Conservation (phyloP, 2,329 filamentous ascomycete genomes). For the Paracamarosporium sp. region DNA sequence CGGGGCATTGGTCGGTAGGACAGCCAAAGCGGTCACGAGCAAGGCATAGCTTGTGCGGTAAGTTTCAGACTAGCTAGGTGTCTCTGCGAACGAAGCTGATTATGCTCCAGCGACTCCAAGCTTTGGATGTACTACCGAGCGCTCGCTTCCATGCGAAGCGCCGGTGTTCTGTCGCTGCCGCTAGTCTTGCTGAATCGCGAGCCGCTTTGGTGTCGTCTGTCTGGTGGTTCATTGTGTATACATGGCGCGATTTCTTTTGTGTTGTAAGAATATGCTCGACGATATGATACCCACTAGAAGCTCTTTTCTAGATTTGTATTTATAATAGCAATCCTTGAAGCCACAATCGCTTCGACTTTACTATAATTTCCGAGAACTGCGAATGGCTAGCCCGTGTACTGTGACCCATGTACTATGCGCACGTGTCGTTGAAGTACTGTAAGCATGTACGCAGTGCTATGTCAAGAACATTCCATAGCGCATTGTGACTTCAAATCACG, state of each 20-base stretch:
- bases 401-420: too few relatives aligned
- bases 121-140: not conserved
- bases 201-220: not conserved
- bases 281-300: slow-evolving; percentile 4
- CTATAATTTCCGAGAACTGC: too few relatives aligned
- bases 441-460: too few relatives aligned
- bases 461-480: too few relatives aligned
- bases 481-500: too few relatives aligned
- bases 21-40: not conserved
- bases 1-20: too few relatives aligned
- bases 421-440: too few relatives aligned
- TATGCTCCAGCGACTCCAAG: not conserved
- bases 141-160: slow-evolving; percentile 3
- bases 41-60: slow-evolving; percentile 4
- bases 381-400: too few relatives aligned
- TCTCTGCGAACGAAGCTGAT: not conserved
- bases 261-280: not conserved
- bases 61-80: not conserved
- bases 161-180: slow-evolving; percentile 6
- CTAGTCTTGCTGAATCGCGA: not conserved
- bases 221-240: not conserved
- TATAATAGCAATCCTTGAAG: too few relatives aligned
- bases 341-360: too few relatives aligned
- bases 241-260: not conserved
- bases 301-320: not conserved